Percentiles rank a stretch among this genome's conserved stretches.
Conservation (phyloP, 495 filamentous ascomycete species). For the Mytilinidion resinicola region DNA sequence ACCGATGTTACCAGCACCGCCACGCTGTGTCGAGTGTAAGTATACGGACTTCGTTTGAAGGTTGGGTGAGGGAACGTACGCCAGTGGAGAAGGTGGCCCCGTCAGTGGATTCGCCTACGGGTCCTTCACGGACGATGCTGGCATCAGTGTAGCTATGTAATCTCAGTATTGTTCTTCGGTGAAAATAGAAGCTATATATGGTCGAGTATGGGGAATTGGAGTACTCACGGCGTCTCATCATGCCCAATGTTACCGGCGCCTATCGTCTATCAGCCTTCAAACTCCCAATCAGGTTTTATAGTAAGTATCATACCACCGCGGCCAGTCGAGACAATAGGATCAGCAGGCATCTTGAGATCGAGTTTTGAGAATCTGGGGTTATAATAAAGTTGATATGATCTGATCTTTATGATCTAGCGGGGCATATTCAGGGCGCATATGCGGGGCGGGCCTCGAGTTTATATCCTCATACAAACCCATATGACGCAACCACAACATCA, state of each 20-base stretch:
- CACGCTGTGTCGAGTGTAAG: slow-evolving; percentile 24
- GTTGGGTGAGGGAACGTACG: slow-evolving; percentile 7
- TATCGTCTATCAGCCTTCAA: slow-evolving; percentile 7
- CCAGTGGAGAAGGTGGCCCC: slow-evolving; percentile 23
- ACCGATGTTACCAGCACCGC: slow-evolving; percentile 35
- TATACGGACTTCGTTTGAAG: not conserved
- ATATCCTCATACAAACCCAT: not conserved
- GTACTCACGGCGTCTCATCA: slow-evolving; percentile 27
- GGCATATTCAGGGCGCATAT: not conserved
- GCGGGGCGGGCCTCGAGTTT: not conserved
- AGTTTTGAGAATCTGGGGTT: not conserved
- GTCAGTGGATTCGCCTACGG: slow-evolving; percentile 21
- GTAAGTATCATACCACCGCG: slow-evolving; percentile 30
- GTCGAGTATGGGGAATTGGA: not conserved
- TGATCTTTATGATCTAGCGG: not conserved
- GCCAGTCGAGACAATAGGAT: slow-evolving; percentile 33
- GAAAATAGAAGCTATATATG: not conserved
- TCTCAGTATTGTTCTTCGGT: not conserved
- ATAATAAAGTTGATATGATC: not conserved
- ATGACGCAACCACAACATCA: not conserved
- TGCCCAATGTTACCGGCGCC: slow-evolving; percentile 39
- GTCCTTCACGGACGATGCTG: slow-evolving; percentile 36
- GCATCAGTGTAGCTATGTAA: slow-evolving; percentile 31
- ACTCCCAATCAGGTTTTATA: not conserved
- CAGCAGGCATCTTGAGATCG: slow-evolving; percentile 14